Base-by-base conservation (phyloP, 176 grass and related monocot species). In the Rhipidocladum racemiflorum region DNA sequence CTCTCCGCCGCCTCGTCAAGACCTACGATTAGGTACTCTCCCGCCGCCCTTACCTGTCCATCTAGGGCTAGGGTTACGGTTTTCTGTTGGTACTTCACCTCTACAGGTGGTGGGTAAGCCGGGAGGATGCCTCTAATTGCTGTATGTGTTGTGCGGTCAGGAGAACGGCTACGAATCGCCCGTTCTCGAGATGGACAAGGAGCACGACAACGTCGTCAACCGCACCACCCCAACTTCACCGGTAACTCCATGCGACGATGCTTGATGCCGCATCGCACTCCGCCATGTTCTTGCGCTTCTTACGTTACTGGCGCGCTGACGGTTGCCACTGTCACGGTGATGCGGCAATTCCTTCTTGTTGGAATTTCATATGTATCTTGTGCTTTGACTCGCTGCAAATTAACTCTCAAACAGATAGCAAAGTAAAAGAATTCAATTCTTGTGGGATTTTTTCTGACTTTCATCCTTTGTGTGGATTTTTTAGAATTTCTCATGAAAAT, bases 1-100 rank as follows among this genome's bases (percentile, higher is more conserved):
- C n/a, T n/a, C n/a, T n/a, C 13, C 95, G 96, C 76, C 92, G 96
- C 82, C 96, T 98, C 85, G 96, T 98, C 82, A 98, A 98, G 88
- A 98, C 96, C 81, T 98, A 98, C 85, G 92, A 98, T 56, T 89
- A 98, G 90, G 90, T 93, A 61, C 50, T 51, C 11, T 39, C 24
- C 49, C 9, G 23, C 45, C n/a, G 0, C 24, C 23, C 56, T 13
- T 27, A 0, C 49, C 17, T 29, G 27, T 74, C 34, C 46, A 13
- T 34, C 20, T 83, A 45, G 77, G 36, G 53, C 42, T 78, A 44
- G 10, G 42, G 78, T 62, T 80, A 49, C 4, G 38, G 44, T 68
- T 28, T 67, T 9, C 14, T 6, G 6, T 23, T 5, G 17, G 6
- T 15, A 36, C 7, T 57, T 6, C 65, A 9, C 46, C 28, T 44